phyloP scores from a whole-genome alignment of 495 filamentous ascomycete species.

The Aspergillus ellipticus region DNA sequence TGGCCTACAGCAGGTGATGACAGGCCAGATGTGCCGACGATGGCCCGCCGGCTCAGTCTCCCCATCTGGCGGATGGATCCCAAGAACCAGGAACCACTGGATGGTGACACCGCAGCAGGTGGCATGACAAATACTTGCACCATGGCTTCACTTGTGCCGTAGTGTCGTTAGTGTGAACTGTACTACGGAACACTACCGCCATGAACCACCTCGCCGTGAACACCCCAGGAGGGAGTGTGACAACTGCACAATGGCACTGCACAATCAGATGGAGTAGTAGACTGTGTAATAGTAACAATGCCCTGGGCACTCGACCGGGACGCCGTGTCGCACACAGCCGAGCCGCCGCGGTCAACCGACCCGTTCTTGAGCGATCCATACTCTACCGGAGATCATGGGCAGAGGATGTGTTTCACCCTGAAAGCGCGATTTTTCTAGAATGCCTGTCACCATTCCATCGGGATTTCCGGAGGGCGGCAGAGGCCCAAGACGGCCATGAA shows the following conservation, averaged over 20 bases:
- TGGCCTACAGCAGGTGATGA: too few relatives aligned
- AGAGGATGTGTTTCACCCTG: neutral
- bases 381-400: too few relatives aligned
- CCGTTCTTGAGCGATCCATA: too few relatives aligned
- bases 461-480: neutral
- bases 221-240: too few relatives aligned
- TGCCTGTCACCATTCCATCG: neutral
- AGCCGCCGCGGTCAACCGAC: neutral
- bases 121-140: neutral
- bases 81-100: slow-evolving; percentile 2
- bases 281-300: too few relatives aligned
- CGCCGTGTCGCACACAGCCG: neutral
- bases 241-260: neutral
- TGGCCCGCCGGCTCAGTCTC: neutral
- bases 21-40: slow-evolving; percentile 1
- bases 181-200: too few relatives aligned
- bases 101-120: neutral
- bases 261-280: too few relatives aligned
- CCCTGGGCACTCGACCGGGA: too few relatives aligned
- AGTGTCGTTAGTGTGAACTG: too few relatives aligned
- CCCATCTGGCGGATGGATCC: slow-evolving; percentile 1
- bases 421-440: neutral
- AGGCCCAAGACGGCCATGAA: neutral
- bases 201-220: too few relatives aligned
- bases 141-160: too few relatives aligned